phyloP scores from a whole-genome alignment of 495 filamentous ascomycete genomes.

The Darksidea phi region DNA sequence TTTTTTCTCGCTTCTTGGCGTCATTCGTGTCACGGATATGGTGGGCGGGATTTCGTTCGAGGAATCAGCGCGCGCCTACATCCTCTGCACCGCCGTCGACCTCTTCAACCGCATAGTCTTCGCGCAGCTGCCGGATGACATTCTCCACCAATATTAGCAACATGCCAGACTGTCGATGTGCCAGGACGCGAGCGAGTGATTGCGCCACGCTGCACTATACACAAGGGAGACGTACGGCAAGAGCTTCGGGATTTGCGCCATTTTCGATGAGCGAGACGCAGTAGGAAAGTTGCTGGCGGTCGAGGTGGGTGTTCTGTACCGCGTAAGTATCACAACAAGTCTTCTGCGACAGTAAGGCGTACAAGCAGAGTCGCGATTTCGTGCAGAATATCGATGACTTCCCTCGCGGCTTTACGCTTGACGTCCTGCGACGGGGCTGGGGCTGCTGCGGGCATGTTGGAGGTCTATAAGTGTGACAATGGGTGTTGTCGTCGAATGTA shows the following conservation, averaged over 20 bases:
- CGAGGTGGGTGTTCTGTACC: conserved; percentile 82
- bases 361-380: conserved; percentile 92
- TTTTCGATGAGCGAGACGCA: conserved; percentile 97
- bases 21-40: neutral
- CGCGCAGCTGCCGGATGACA: conserved; percentile 41
- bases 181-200: conserved; percentile 1
- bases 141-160: conserved; percentile 23
- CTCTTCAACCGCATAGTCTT: conserved; percentile 31
- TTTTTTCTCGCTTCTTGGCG: too few species aligned
- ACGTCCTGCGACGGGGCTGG: conserved; percentile 46
- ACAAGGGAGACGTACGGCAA: conserved; percentile 65
- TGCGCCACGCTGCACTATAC: neutral
- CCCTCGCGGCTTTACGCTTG: conserved; percentile 87
- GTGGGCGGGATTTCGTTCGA: neutral
- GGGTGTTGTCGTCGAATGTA: neutral
- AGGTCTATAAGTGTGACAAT: neutral
- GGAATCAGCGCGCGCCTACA: conserved; percentile 8
- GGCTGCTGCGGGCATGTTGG: conserved; percentile 18
- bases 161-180: neutral
- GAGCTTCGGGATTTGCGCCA: conserved; percentile 91
- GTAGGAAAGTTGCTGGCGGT: conserved; percentile 83
- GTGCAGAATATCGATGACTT: conserved; percentile 92
- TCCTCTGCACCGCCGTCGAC: conserved; percentile 8
- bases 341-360: conserved; percentile 6
- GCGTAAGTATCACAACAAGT: conserved; percentile 3